Percentiles rank a stretch among this genome's conserved stretches.
phyloP scores from a whole-genome alignment of 2,329 filamentous ascomycete genomes.

The Lasiodiplodia theobromae region DNA sequence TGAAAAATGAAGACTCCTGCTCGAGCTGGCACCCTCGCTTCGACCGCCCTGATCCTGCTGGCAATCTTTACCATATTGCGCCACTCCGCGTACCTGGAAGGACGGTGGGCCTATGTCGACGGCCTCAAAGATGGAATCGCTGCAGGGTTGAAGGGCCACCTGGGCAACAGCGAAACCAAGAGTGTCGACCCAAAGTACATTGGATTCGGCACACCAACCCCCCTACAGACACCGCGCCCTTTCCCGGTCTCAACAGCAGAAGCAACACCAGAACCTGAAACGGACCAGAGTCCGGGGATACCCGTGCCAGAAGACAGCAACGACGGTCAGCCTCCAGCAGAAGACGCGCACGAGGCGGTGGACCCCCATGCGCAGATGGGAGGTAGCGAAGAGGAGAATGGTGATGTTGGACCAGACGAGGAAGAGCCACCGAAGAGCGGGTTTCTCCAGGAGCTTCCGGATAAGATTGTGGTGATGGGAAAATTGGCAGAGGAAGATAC shows the following conservation, averaged over 20 bases:
- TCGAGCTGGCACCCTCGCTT: constrained; percentile 21
- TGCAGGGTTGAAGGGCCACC: not conserved
- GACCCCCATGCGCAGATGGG: not conserved
- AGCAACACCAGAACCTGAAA: not conserved
- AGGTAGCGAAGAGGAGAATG: not conserved
- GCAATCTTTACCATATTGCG: constrained; percentile 7
- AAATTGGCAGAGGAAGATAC: constrained; percentile 32
- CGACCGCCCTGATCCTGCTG: constrained; percentile 16
- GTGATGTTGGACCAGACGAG: not conserved
- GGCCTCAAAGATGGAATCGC: constrained; percentile 12
- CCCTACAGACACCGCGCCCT: not conserved
- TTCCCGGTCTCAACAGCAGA: not conserved
- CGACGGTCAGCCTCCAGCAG: not conserved
- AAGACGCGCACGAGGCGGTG: not conserved
- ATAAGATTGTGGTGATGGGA: constrained; percentile 28
- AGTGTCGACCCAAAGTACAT: constrained; percentile 19
- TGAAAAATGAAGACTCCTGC: constrained; percentile 26
- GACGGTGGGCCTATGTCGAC: constrained; percentile 14
- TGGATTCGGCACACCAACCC: constrained; percentile 23
- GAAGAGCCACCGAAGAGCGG: not conserved
- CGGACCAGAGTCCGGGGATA: not conserved
- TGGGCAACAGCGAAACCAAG: not conserved
- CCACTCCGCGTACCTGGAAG: constrained; percentile 21
- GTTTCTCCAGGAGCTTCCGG: not conserved
- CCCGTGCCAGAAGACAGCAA: not conserved